phyloP scores from a whole-genome alignment of 768 basidiomycete genomes.

The Clitopilus passeckerianus region DNA sequence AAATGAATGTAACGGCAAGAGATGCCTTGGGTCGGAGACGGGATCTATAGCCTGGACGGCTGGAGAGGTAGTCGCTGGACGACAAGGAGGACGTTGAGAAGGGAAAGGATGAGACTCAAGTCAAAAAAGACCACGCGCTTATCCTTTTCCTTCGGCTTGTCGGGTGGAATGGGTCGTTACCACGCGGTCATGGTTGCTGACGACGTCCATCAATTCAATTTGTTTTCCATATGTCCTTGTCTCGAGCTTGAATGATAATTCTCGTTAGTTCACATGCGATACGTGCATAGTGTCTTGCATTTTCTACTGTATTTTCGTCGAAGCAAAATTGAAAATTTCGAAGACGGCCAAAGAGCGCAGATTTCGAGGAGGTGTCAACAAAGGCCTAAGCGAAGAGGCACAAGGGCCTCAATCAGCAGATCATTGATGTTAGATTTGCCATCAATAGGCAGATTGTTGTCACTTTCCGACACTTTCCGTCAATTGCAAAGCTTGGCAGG shows the following conservation, averaged over 20 bases:
- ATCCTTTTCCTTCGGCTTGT: neutral
- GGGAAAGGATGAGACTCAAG: neutral
- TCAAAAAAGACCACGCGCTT: neutral
- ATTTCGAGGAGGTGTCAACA: neutral
- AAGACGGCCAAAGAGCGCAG: neutral
- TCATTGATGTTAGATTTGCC: neutral
- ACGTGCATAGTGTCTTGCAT: neutral
- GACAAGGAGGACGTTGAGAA: neutral
- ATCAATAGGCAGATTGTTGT: neutral
- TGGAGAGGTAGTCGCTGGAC: neutral
- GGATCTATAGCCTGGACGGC: neutral
- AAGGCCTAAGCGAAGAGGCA: neutral
- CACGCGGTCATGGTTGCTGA: conserved; percentile 1
- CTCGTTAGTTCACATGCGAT: neutral
- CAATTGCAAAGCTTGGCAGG: neutral
- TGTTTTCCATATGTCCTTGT: neutral
- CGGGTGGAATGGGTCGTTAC: neutral
- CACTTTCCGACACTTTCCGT: neutral
- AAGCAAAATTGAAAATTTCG: neutral
- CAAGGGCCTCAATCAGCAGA: neutral
- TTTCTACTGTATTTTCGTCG: neutral
- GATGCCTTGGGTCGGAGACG: neutral
- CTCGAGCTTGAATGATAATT: neutral
- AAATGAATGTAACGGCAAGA: neutral
- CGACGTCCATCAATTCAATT: neutral